Base-by-base conservation (phyloP, 352 stramenopile species). In the Globisporangium radiosum region DNA sequence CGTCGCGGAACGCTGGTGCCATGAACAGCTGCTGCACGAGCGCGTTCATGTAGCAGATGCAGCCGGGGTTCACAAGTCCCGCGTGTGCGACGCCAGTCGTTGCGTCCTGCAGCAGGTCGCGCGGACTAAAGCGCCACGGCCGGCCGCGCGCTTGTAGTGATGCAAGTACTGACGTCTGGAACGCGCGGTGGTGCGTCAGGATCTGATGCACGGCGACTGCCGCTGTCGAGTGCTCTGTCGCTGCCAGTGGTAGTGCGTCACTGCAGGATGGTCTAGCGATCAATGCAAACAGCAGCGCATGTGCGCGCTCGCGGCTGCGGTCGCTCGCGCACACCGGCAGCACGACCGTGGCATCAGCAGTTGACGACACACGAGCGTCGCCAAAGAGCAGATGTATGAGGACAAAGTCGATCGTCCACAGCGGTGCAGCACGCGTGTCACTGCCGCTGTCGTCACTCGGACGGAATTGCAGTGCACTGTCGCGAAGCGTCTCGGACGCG, bases 21-120 rank as follows among this genome's bases (percentile, higher is more conserved):
- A 88, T 85, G 52, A 92, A 99, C 45, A 99, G 75, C 62, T 99
- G 95, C 65, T 99, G 97, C 4, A 99, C 68, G 0, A 99, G 75
- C 0, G 94, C 96, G 72, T 99, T 99, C 96, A 99, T 99, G 81
- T 99, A 99, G 78, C 97, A 99, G 9, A 98, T 98, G 61, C 96
- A 99, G 7, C 97, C 97, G 51, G 98, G 96, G 65, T 99, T 99
- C 47, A 96, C 88, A 1, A 99, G 73, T 7, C 97, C 97, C 47
- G 84, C 85, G 11, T 83, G 73, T 1, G 57, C n/a, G 13, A 65
- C 68, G 3, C 50, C 73, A 17, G 59, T 63, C 13, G 50, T 43
- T 0, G 36, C 8, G 38, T 71, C 66, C 14, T 78, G 64, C 11
- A 89, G 65, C 9, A 75, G 69, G 5, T 94, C 73, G 7, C 50